These are phyloP conservation scores for Annulohypoxylon moriforme DNA, from an alignment of 495 filamentous ascomycete species.

Conservation along the genomic window DNA sequence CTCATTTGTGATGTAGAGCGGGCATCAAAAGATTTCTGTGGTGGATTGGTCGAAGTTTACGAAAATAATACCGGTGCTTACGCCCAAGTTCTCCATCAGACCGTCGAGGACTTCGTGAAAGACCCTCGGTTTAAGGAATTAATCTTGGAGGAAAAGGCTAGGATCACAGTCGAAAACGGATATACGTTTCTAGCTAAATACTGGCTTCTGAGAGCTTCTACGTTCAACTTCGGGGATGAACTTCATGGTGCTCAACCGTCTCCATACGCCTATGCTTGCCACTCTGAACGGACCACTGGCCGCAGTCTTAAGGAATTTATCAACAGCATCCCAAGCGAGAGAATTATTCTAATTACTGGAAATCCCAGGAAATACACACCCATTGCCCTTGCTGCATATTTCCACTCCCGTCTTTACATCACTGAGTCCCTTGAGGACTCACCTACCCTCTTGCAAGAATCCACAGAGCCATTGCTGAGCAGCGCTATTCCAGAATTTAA, in stretches of 20 bases:
- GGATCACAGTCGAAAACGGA: conserved; percentile 28
- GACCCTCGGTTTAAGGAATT: conserved; percentile 26
- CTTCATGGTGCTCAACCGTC: neutral
- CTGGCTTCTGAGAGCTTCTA: neutral
- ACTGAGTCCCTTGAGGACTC: conserved; percentile 8
- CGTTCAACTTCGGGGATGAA: too few species aligned
- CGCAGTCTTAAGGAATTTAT: conserved; percentile 25
- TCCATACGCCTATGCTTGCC: neutral
- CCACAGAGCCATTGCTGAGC: conserved; percentile 2
- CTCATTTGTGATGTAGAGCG: too few species aligned
- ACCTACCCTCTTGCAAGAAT: conserved; percentile 16
- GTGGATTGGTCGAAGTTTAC: conserved; percentile 30
- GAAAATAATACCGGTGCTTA: neutral
- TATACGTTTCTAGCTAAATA: conserved; percentile 22
- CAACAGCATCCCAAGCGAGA: neutral
- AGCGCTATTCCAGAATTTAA: neutral
- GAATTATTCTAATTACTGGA: neutral
- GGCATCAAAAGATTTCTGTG: conserved; percentile 18
- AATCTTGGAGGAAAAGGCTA: conserved; percentile 28
- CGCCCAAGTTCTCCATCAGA: conserved; percentile 38
- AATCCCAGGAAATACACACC: neutral
- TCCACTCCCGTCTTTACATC: conserved; percentile 22
- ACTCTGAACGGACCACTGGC: conserved; percentile 21
- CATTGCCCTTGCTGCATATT: conserved; percentile 13
- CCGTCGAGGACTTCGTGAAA: conserved; percentile 33